phyloP scores from a whole-genome alignment of 2,329 filamentous ascomycete genomes.

The Raffaelea albimanens region DNA sequence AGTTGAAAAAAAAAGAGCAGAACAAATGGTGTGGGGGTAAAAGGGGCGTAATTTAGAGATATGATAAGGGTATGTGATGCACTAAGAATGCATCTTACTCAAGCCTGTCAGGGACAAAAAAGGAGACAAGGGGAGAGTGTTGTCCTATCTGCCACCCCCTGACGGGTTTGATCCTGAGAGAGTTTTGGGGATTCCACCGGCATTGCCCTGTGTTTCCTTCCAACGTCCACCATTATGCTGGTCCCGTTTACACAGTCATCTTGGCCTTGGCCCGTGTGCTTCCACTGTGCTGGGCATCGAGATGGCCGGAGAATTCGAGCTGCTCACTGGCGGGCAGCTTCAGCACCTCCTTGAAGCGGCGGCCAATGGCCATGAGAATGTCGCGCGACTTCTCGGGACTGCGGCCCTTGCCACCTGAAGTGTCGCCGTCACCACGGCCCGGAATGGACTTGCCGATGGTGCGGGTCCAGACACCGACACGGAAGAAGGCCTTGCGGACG shows the following conservation, averaged over 20 bases:
- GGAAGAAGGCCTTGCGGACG: conserved; percentile 95
- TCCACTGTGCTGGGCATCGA: conserved; percentile 83
- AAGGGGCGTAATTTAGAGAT: background rate
- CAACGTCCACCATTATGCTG: background rate
- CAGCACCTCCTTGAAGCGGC: conserved; percentile 86
- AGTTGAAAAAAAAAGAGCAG: background rate
- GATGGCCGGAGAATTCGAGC: conserved; percentile 95
- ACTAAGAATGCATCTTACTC: too few species aligned
- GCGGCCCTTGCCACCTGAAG: conserved; percentile 68
- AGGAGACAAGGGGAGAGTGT: too few species aligned
- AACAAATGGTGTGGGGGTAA: background rate
- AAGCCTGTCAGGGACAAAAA: too few species aligned
- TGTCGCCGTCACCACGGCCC: conserved; percentile 62
- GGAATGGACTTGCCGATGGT: conserved; percentile 81
- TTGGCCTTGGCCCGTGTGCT: conserved; percentile 96
- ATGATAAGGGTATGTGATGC: background rate
- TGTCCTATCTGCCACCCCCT: background rate
- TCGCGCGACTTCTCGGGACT: conserved; percentile 75
- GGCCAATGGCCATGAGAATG: conserved; percentile 74
- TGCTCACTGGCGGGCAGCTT: conserved; percentile 65
- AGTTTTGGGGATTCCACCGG: background rate
- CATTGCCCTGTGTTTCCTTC: background rate
- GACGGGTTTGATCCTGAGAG: background rate
- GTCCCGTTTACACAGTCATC: conserved; percentile 58
- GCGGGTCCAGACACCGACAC: conserved; percentile 94